A percentile compares a stretch with the other conserved stretches of the same genome.
Evolutionary conservation across 164 flowering plant genomes (phyloP).

Genomic region (Brasenia schreberi): DNA sequence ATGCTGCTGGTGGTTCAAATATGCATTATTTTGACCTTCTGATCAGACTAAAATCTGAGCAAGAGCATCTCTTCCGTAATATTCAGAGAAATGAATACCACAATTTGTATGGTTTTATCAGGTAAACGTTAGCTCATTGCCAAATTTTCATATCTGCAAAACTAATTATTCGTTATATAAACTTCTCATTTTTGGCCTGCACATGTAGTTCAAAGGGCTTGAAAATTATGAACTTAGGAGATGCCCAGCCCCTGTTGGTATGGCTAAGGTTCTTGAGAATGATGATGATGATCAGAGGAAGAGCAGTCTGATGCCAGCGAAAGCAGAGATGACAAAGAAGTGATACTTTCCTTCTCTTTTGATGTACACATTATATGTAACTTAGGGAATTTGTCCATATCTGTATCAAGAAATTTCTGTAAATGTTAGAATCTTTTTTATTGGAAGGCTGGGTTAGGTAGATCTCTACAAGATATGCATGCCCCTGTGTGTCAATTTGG

Average conservation of each 20-base stretch:
- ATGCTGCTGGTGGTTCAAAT: slow-evolving; percentile 89
- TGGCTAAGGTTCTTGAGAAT: slow-evolving; percentile 27
- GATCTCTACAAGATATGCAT: too few relatives aligned
- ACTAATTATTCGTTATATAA: too few relatives aligned
- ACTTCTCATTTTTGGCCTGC: too few relatives aligned
- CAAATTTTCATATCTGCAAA: too few relatives aligned
- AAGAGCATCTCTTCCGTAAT: slow-evolving; percentile 87
- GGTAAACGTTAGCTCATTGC: slow-evolving; percentile 19
- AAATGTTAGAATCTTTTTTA: too few relatives aligned
- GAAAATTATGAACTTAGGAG: slow-evolving; percentile 78
- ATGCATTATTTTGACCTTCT: slow-evolving; percentile 97
- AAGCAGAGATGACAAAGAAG: slow-evolving; percentile 63
- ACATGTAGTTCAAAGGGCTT: slow-evolving; percentile 60
- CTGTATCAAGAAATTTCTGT: too few relatives aligned
- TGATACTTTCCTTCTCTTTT: slow-evolving; percentile 4
- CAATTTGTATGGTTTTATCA: slow-evolving; percentile 71
- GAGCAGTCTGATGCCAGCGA: slow-evolving; percentile 86
- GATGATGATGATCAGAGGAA: slow-evolving; percentile 83
- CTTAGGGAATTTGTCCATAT: too few relatives aligned
- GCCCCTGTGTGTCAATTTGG: too few relatives aligned
- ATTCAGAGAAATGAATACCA: slow-evolving; percentile 94
- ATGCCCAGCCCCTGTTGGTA: slow-evolving; percentile 19
- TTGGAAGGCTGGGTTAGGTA: not conserved
- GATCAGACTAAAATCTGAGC: slow-evolving; percentile 67
- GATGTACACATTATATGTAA: not conserved